phyloP scores from a whole-genome alignment of 2,329 filamentous ascomycete genomes.

The Pseudocercospora fijiensis region DNA sequence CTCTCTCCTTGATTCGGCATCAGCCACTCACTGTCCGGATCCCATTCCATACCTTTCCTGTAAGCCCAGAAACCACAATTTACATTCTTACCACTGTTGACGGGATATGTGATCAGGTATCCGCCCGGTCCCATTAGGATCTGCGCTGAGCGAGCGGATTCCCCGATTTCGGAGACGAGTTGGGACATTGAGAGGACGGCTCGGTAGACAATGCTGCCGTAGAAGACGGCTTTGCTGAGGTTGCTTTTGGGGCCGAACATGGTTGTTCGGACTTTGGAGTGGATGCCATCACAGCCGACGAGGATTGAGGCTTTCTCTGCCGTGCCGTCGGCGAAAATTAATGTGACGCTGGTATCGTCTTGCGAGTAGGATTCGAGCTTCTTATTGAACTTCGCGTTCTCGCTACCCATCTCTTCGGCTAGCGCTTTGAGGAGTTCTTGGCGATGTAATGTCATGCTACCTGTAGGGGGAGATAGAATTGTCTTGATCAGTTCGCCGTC shows the following conservation, averaged over 20 bases:
- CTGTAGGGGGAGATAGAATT: slow-evolving; percentile 32
- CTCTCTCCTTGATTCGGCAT: slow-evolving; percentile 43
- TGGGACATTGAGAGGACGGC: slow-evolving; percentile 60
- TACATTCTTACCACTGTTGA: slow-evolving; percentile 56
- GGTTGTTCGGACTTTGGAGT: slow-evolving; percentile 54
- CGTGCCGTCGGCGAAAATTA: slow-evolving; percentile 49
- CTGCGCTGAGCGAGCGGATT: slow-evolving; percentile 27
- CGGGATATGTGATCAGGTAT: slow-evolving; percentile 62
- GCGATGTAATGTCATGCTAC: slow-evolving; percentile 39
- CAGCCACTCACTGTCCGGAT: slow-evolving; percentile 41
- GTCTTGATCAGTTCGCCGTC: slow-evolving; percentile 33
- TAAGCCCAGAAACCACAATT: slow-evolving; percentile 50
- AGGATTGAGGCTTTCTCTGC: slow-evolving; percentile 49
- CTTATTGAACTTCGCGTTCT: slow-evolving; percentile 25
- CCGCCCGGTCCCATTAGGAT: slow-evolving; percentile 51
- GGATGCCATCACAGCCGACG: slow-evolving; percentile 65
- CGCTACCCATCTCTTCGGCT: slow-evolving; percentile 41
- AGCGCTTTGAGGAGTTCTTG: slow-evolving; percentile 45
- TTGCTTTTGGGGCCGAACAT: slow-evolving; percentile 53
- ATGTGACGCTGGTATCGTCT: slow-evolving; percentile 27
- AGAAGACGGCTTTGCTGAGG: slow-evolving; percentile 51
- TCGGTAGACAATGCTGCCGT: slow-evolving; percentile 60
- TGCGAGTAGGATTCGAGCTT: slow-evolving; percentile 18
- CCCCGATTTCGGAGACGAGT: slow-evolving; percentile 41
- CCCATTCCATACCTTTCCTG: slow-evolving; percentile 41